phyloP scores from a whole-genome alignment of 345 rosid species.

The Mangifera indica region DNA sequence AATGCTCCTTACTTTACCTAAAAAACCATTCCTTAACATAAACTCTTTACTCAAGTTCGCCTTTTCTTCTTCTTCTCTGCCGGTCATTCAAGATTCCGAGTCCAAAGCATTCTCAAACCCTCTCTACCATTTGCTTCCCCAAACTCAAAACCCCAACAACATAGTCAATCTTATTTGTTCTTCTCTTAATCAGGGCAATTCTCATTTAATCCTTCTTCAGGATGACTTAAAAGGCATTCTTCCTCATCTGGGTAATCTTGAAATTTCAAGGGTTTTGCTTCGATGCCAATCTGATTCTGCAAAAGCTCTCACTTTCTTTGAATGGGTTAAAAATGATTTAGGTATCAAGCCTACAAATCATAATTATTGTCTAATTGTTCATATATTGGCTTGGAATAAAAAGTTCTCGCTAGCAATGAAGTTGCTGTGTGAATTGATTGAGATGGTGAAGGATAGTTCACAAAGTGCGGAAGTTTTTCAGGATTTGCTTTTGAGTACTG shows the following conservation, averaged over 20 bases:
- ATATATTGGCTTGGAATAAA: conserved; percentile 55
- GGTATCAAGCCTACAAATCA: conserved; percentile 35
- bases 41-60: conserved; percentile 4
- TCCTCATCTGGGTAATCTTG: conserved; percentile 49
- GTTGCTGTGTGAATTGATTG: conserved; percentile 47
- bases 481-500: conserved; percentile 43
- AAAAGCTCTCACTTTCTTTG: conserved; percentile 56
- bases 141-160: conserved; percentile 58
- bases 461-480: conserved; percentile 36
- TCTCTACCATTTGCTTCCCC: conserved; percentile 55
- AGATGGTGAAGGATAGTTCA: conserved; percentile 23
- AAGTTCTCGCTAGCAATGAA: conserved; percentile 52
- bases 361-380: conserved; percentile 59
- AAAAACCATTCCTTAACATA: background rate
- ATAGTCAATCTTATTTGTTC: conserved; percentile 55
- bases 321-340: conserved; percentile 57
- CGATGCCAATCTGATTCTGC: conserved; percentile 63
- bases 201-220: conserved; percentile 26
- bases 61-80: conserved; percentile 37
- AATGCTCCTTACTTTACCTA: background rate
- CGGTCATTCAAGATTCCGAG: conserved; percentile 20
- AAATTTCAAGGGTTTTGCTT: conserved; percentile 62
- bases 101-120: conserved; percentile 40
- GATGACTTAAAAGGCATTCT: conserved; percentile 33
- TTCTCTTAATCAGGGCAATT: conserved; percentile 40